Conservation (phyloP, 2,329 filamentous ascomycete species). For the Clonostachys byssicola region DNA sequence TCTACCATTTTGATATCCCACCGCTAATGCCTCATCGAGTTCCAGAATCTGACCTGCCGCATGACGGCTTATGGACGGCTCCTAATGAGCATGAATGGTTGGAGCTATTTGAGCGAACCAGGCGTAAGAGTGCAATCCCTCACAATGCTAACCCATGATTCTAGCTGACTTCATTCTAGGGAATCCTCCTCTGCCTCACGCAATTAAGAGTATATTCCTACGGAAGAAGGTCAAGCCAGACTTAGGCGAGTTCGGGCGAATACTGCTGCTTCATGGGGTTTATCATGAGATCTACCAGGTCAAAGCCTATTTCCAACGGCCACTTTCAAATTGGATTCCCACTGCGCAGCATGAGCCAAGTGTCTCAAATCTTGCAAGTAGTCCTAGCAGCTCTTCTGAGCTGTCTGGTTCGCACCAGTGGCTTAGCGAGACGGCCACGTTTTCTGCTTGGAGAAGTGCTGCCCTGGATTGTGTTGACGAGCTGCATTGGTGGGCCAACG, state of each 20-base stretch:
- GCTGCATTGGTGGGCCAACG: conserved; percentile 52
- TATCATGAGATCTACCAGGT: conserved; percentile 11
- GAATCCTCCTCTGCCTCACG: not conserved
- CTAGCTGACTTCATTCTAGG: too few relatives aligned
- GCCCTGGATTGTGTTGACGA: conserved; percentile 43
- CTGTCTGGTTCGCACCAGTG: not conserved
- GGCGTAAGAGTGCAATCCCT: too few relatives aligned
- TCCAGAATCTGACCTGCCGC: not conserved
- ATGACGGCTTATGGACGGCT: not conserved
- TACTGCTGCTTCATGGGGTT: conserved; percentile 12
- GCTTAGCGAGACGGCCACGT: not conserved
- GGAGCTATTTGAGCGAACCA: not conserved
- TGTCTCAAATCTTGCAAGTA: too few relatives aligned
- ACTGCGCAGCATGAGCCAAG: conserved; percentile 3
- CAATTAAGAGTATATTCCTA: conserved; percentile 6
- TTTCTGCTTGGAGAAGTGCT: conserved; percentile 29
- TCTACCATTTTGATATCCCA: not conserved
- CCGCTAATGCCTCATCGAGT: not conserved
- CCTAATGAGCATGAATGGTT: not conserved
- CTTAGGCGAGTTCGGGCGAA: conserved; percentile 10
- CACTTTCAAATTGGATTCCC: conserved; percentile 11
- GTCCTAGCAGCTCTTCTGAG: too few relatives aligned
- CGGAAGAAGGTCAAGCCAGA: conserved; percentile 8
- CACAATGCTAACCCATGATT: too few relatives aligned
- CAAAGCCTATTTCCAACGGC: conserved; percentile 7